Conservation (phyloP, 2,329 filamentous ascomycete genomes). For the Ampelomyces quisqualis region DNA sequence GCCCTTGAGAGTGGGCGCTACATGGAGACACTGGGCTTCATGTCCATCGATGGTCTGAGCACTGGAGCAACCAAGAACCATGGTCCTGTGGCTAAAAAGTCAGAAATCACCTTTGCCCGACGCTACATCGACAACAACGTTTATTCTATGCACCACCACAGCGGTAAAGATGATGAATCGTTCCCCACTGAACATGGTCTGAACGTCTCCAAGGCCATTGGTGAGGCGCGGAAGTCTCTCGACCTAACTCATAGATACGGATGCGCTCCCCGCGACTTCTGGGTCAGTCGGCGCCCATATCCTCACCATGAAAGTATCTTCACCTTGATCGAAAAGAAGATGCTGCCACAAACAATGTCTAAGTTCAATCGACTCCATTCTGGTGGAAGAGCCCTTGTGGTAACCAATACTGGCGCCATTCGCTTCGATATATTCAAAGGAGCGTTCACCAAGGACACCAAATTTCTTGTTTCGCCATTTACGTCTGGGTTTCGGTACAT, state of each 20-base stretch:
- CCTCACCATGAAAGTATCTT: slow-evolving; percentile 75
- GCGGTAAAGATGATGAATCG: slow-evolving; percentile 65
- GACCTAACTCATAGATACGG: slow-evolving; percentile 73
- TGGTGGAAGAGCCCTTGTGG: slow-evolving; percentile 66
- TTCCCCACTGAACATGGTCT: slow-evolving; percentile 76
- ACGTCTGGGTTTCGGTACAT: slow-evolving; percentile 74
- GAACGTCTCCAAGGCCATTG: slow-evolving; percentile 70
- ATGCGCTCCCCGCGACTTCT: slow-evolving; percentile 78
- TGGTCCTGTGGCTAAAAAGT: slow-evolving; percentile 15
- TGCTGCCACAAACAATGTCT: slow-evolving; percentile 68
- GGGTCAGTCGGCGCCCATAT: slow-evolving; percentile 78
- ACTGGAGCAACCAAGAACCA: slow-evolving; percentile 41
- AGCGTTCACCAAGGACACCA: slow-evolving; percentile 82
- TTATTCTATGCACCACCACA: slow-evolving; percentile 79
- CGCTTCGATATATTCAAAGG: slow-evolving; percentile 96
- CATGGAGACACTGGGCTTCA: slow-evolving; percentile 92
- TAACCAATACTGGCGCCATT: slow-evolving; percentile 87
- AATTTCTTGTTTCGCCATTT: slow-evolving; percentile 86
- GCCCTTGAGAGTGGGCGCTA: slow-evolving; percentile 87
- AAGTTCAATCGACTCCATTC: slow-evolving; percentile 45
- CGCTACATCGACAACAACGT: slow-evolving; percentile 95
- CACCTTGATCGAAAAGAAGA: slow-evolving; percentile 72
- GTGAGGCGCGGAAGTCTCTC: slow-evolving; percentile 67
- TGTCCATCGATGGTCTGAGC: slow-evolving; percentile 73
- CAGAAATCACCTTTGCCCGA: slow-evolving; percentile 64